These are phyloP conservation scores for Rasamsonia emersonii DNA, from an alignment of 2,329 filamentous ascomycete species.

Conservation along the genomic window DNA sequence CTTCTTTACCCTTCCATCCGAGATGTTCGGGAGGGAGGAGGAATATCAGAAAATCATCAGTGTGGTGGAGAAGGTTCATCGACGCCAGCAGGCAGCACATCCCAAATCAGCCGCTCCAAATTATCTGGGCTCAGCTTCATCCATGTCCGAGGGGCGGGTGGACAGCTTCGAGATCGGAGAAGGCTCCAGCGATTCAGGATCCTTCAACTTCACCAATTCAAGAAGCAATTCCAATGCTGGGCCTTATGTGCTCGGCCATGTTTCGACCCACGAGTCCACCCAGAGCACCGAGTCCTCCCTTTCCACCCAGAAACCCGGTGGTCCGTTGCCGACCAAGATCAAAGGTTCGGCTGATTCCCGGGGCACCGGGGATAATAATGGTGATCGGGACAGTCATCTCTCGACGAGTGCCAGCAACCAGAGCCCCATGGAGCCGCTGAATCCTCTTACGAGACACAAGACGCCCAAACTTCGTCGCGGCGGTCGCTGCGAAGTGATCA, in stretches of 20 bases:
- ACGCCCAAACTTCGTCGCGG: conserved; percentile 41
- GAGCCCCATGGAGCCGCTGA: conserved; percentile 24
- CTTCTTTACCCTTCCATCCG: conserved; percentile 76
- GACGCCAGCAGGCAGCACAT: conserved; percentile 45
- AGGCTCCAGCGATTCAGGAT: conserved; percentile 47
- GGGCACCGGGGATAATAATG: conserved; percentile 22
- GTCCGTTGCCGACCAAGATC: conserved; percentile 16
- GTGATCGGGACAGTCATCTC: conserved; percentile 31
- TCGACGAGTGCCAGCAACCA: conserved; percentile 22
- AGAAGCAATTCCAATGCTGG: conserved; percentile 30
- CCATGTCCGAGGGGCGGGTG: conserved; percentile 42
- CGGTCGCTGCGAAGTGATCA: conserved; percentile 53
- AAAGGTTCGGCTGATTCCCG: conserved; percentile 32
- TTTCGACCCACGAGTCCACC: conserved; percentile 26
- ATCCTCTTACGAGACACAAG: conserved; percentile 28
- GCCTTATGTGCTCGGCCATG: conserved; percentile 19
- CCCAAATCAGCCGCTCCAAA: conserved; percentile 27
- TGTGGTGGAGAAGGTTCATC: conserved; percentile 69
- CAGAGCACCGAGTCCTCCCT: conserved; percentile 26
- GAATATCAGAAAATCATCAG: conserved; percentile 63
- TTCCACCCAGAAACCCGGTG: conserved; percentile 22
- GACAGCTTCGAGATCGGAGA: conserved; percentile 44
- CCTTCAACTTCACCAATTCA: conserved; percentile 28
- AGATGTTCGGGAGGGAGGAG: conserved; percentile 69
- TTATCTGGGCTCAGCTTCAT: conserved; percentile 46